Evolutionary conservation across 2,329 filamentous ascomycete species (phyloP), one percentile per base, ranked within the genome.

Genomic region (Fusarium bulbicola): DNA sequence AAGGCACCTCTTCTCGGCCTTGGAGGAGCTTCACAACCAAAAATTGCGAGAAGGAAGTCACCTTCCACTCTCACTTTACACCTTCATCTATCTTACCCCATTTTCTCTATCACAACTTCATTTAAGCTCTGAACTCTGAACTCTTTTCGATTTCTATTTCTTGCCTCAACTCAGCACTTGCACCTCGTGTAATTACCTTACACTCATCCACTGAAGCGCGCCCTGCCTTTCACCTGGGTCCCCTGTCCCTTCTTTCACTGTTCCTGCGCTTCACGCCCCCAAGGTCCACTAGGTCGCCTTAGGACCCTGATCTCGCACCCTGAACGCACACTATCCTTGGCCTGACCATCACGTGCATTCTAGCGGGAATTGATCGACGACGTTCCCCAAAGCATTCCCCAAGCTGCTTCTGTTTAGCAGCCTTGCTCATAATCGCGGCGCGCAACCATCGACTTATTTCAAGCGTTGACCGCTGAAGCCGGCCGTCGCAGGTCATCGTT

Each of bases 371-470:
- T 50, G 66, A 72, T 77, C 73, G 67, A 68, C 74, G 60, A 66
- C 72, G 58, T 50, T 63, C 68, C 65, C 68, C 65, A 66, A 65
- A 69, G 34, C 71, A 59, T 66, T 71, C 68, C 66, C 68, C 68
- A 71, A 68, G 66, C 72, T 42, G 50, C 56, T 76, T 74, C 68
- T 73, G 69, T 64, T 66, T 57, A 60, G 67, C 59, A 75, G 73
- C 71, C 65, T 76, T 60, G 69, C 71, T 72, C 68, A 76, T 68
- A 72, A 77, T 59, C 68, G 67, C 63, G 69, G 76, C 72, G 77
- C 70, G 76, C 73, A 74, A 75, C 66, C 74, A 70, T 76, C 77
- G 78, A 79, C 79, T 80, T 77, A 80, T 69, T 81, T 74, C 72
- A 72, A 79, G 78, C 79, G 73, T 78, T 74, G 75, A 72, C 68